Conservation (phyloP, 2,329 filamentous ascomycete species). For the Diaporthe amygdali region DNA sequence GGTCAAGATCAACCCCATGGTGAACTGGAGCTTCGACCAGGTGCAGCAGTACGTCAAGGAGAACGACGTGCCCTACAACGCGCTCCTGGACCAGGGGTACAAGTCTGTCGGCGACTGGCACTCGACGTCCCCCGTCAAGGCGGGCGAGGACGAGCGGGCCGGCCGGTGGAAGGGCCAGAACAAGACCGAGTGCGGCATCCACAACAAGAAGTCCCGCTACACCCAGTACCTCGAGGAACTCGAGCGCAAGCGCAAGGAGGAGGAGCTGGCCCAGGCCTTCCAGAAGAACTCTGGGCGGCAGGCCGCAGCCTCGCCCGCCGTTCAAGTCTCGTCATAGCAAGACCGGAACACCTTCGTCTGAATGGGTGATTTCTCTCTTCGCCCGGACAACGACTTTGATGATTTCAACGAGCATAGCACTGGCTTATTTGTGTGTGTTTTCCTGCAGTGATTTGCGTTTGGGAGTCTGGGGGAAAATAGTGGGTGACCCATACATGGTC, state of each 20-base stretch:
- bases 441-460: background rate
- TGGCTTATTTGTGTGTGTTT: background rate
- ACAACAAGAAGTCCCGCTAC: constrained; percentile 96
- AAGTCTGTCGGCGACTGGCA: constrained; percentile 99
- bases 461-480: background rate
- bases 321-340: constrained; percentile 24
- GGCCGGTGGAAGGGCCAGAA: constrained; percentile 95
- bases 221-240: constrained; percentile 81
- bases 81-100: constrained; percentile 89
- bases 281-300: constrained; percentile 24
- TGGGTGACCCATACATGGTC: background rate
- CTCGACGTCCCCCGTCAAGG: constrained; percentile 87
- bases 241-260: constrained; percentile 51
- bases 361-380: background rate
- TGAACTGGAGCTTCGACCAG: constrained; percentile 91
- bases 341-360: background rate
- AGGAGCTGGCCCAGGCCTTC: constrained; percentile 26
- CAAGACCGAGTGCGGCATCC: constrained; percentile 98
- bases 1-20: constrained; percentile 97
- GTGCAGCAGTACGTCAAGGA: constrained; percentile 87
- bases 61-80: constrained; percentile 92
- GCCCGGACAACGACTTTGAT: constrained; percentile 13
- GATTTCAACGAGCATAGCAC: constrained; percentile 24
- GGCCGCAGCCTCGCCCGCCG: constrained; percentile 17
- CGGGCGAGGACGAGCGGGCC: constrained; percentile 93